Base-by-base conservation (phyloP, 2,329 filamentous ascomycete genomes). In the Ceratocystis diversiconidia region DNA sequence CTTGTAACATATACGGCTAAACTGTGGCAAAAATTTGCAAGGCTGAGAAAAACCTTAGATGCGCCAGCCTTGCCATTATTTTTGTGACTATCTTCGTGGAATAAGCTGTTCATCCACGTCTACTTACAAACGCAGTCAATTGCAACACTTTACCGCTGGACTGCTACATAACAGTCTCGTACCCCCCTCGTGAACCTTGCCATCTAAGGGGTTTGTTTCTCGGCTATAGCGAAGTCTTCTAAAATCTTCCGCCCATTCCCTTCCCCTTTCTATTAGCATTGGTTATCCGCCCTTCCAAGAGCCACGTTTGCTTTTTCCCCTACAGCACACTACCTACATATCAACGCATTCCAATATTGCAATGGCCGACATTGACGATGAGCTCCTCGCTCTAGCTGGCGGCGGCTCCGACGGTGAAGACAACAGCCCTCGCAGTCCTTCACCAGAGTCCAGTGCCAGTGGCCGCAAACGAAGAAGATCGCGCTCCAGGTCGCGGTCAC, bases 341-440 rank as follows among this genome's bases (percentile, higher is more conserved):
- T 19, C 6, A n/a, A 19, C n/a, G 5, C 0, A 19, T 22, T 7
- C 7, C 8, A 19, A 6, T 19, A 48, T 19, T 6, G 81, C 69
- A 72, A 95, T 96, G 91, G 88, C 89, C 66, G 89, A 92, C 73
- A 83, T 96, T 70, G 92, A 97, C 74, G 91, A 92, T 71, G 92
- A 96, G 78, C 86, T 97, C 70, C 87, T 97, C 69, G 92, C 90
- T 72, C 85, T 97, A 70, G 94, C 92, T 65, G 94, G 90, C 72
- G 66, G 66, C 32, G 90, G 89, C 70, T 83, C 84, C 67, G 83
- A 81, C 72, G 83, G 83, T 71, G 83, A 84, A 75, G 81, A 78
- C 65, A 61, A 43, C 60, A 62, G 59, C 46, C 44, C 64, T 50
- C 61, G 61, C 63, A 64, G 61, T 22, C 30, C 22, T 19, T 67